Evolutionary conservation across 352 stramenopile species (phyloP).

Genomic region (Phytopythium montanum): DNA sequence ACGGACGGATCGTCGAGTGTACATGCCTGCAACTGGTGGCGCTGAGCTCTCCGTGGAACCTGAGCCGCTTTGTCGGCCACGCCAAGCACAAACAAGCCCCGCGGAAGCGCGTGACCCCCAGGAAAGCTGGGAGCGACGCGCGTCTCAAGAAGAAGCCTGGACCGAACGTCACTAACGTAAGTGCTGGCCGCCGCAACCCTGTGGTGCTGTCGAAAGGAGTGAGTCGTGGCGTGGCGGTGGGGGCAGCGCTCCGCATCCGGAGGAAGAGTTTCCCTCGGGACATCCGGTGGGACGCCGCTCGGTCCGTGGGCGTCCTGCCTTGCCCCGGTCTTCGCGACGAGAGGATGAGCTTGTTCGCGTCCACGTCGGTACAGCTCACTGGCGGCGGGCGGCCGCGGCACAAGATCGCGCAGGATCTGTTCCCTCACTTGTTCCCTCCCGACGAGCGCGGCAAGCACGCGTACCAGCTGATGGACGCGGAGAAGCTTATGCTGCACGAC

Average conservation of each 20-base stretch:
- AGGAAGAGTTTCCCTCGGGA: constrained; percentile 47
- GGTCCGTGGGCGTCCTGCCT: constrained; percentile 32
- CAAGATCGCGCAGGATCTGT: constrained; percentile 68
- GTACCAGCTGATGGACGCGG: constrained; percentile 35
- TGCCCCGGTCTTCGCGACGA: constrained; percentile 66
- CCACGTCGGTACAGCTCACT: constrained; percentile 50
- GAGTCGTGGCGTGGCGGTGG: constrained; percentile 2
- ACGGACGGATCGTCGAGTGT: constrained; percentile 67
- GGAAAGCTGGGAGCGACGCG: constrained; percentile 1
- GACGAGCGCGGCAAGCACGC: constrained; percentile 17
- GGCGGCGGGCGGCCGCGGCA: constrained; percentile 56
- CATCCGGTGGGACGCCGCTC: constrained; percentile 51
- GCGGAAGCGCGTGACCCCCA: constrained; percentile 16
- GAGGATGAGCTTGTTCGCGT: constrained; percentile 52
- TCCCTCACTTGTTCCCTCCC: constrained; percentile 50
- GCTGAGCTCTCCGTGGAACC: constrained; percentile 43
- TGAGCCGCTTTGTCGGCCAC: constrained; percentile 59
- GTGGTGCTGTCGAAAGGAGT: not conserved
- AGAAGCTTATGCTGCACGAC: constrained; percentile 72
- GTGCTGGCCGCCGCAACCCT: not conserved
- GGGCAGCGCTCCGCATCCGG: constrained; percentile 1
- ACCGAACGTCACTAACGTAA: not conserved
- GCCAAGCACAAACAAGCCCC: constrained; percentile 47
- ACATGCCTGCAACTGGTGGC: constrained; percentile 60
- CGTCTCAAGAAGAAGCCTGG: constrained; percentile 19